Evolutionary conservation across 2,329 filamentous ascomycete species (phyloP).

Genomic region (Aureobasidium lini): DNA sequence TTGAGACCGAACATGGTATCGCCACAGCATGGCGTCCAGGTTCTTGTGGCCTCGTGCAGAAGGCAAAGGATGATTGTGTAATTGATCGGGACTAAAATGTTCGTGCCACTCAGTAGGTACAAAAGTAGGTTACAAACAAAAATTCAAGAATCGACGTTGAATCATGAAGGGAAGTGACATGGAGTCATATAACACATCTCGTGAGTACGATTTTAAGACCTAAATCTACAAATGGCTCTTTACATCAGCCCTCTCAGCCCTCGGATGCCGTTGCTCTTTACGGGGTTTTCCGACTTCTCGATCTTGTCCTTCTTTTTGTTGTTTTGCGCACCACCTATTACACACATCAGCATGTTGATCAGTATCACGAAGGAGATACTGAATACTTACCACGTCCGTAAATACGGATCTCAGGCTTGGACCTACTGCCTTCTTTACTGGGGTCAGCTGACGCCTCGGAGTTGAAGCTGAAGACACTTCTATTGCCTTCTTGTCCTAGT

Average conservation of each 20-base stretch:
- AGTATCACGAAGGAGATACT: slow-evolving; percentile 17
- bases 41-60: too few relatives aligned
- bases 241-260: slow-evolving; percentile 12
- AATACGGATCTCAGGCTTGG: slow-evolving; percentile 43
- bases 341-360: slow-evolving; percentile 19
- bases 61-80: too few relatives aligned
- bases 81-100: too few relatives aligned
- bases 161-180: too few relatives aligned
- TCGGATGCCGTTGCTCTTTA: slow-evolving; percentile 1
- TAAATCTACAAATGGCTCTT: neutral
- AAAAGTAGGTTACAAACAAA: too few relatives aligned
- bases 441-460: slow-evolving; percentile 13
- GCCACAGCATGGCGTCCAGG: too few relatives aligned
- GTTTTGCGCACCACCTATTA: slow-evolving; percentile 45
- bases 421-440: slow-evolving; percentile 38
- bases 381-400: slow-evolving; percentile 44
- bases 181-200: too few relatives aligned
- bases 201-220: neutral
- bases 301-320: slow-evolving; percentile 39
- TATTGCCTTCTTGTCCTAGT: slow-evolving; percentile 24
- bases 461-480: slow-evolving; percentile 36
- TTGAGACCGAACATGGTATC: too few relatives aligned
- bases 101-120: too few relatives aligned
- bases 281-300: slow-evolving; percentile 20
- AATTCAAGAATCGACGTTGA: too few relatives aligned